Conservation (phyloP, 164 flowering plant genomes). For the Houttuynia cordata region DNA sequence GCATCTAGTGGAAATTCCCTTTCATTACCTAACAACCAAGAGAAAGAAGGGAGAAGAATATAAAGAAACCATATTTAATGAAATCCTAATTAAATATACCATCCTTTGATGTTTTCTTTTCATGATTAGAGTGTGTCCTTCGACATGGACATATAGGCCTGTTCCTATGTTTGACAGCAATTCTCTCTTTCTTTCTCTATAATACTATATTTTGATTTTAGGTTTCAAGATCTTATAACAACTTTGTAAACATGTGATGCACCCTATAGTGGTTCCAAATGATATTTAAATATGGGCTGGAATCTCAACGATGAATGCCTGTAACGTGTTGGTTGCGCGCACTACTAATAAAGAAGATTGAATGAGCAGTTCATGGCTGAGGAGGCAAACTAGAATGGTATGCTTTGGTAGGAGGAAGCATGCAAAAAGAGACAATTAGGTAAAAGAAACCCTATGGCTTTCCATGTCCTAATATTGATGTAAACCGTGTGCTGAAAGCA, state of each 20-base stretch:
- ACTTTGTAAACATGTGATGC: no score
- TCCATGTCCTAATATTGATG: neutral
- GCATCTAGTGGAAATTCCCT: constrained; percentile 1
- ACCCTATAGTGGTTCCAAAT: constrained; percentile 7
- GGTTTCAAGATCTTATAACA: no score
- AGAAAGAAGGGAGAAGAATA: neutral
- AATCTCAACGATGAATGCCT: constrained; percentile 4
- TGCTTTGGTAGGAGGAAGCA: constrained; percentile 1
- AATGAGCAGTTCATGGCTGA: neutral
- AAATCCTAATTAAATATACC: neutral
- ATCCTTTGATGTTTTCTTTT: neutral
- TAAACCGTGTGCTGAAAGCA: no score
- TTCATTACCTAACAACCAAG: constrained; percentile 7
- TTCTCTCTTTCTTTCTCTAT: neutral
- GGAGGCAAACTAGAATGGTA: neutral
- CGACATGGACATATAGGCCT: neutral
- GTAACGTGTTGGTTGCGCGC: neutral
- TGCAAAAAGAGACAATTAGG: neutral
- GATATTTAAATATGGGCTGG: constrained; percentile 3
- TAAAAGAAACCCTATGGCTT: neutral
- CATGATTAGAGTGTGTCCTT: neutral
- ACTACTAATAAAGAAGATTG: neutral
- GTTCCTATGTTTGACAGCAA: constrained; percentile 1
- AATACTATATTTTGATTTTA: no score
- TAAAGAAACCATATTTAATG: constrained; percentile 1